Conservation (phyloP, 306 rosid species). For the Myrica gale region DNA sequence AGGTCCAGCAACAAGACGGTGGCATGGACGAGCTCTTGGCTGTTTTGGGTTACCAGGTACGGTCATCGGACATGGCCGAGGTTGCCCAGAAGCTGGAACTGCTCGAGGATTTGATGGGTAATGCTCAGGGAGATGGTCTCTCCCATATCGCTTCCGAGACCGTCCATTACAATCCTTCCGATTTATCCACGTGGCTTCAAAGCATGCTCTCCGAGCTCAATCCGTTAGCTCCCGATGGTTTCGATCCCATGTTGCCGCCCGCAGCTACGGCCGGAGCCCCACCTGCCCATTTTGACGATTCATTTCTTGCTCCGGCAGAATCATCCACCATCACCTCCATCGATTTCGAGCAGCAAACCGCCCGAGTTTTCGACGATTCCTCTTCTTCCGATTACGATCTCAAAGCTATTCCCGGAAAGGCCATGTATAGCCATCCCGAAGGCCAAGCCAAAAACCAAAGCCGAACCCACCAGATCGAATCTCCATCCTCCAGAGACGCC, state of each 20-base stretch:
- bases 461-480: neutral
- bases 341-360: slow-evolving; percentile 33
- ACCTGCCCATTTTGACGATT: slow-evolving; percentile 24
- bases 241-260: slow-evolving; percentile 32
- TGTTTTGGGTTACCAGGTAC: slow-evolving; percentile 80
- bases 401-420: slow-evolving; percentile 68
- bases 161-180: slow-evolving; percentile 78
- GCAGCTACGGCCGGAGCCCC: neutral
- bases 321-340: slow-evolving; percentile 57
- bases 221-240: slow-evolving; percentile 32
- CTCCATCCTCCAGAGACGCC: slow-evolving; percentile 38
- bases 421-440: slow-evolving; percentile 41
- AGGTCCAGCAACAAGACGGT: slow-evolving; percentile 39
- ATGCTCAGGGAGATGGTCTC: slow-evolving; percentile 45
- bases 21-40: slow-evolving; percentile 87
- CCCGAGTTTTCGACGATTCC: slow-evolving; percentile 41
- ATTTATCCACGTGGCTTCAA: slow-evolving; percentile 68
- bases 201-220: slow-evolving; percentile 61
- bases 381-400: slow-evolving; percentile 66
- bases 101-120: slow-evolving; percentile 74
- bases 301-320: slow-evolving; percentile 47
- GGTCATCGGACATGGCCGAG: slow-evolving; percentile 75
- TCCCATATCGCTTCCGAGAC: slow-evolving; percentile 55
- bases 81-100: slow-evolving; percentile 80
- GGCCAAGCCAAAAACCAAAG: neutral